Percentiles rank a stretch among this genome's conserved stretches.
Evolutionary conservation across 108 stramenopile species (phyloP).

Genomic region (Parmales sp.): DNA sequence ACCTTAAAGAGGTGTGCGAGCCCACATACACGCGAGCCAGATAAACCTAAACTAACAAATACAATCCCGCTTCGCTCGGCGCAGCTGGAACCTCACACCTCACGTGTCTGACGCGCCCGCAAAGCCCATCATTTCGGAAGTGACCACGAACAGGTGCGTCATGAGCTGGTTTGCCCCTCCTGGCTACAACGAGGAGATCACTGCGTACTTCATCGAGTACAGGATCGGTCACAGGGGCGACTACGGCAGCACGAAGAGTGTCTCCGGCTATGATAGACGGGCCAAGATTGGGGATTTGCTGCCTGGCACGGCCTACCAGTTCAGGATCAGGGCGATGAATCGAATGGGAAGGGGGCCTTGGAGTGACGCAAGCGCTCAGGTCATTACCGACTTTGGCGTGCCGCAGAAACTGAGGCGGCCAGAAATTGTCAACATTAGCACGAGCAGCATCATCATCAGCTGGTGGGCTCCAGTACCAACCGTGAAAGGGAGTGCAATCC

Average conservation of each 20-base stretch:
- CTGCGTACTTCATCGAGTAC: conserved; percentile 12
- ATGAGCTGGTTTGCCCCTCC: conserved; percentile 13
- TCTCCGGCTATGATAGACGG: background rate
- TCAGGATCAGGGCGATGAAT: conserved; percentile 15
- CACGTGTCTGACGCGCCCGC: conserved; percentile 11
- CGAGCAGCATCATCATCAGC: background rate
- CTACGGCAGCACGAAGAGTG: background rate
- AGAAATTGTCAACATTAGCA: background rate
- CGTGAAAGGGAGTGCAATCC: conserved; percentile 14
- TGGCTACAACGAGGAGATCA: conserved; percentile 16
- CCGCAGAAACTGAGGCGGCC: conserved; percentile 16
- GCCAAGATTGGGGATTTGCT: background rate
- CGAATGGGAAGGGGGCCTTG: conserved; percentile 15
- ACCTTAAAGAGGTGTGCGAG: conserved; percentile 10
- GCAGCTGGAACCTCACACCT: conserved; percentile 15
- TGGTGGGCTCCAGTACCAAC: conserved; percentile 9
- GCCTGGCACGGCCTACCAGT: conserved; percentile 16
- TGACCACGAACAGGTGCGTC: background rate
- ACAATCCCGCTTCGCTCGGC: too few relatives aligned
- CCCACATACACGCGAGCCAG: too few relatives aligned
- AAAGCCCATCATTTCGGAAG: background rate
- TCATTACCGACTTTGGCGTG: conserved; percentile 8
- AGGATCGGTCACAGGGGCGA: conserved; percentile 8
- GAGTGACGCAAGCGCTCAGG: conserved; percentile 9
- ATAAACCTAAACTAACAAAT: too few relatives aligned